These are phyloP conservation scores for Eucalyptus tenuipes DNA, from an alignment of 345 rosid species.

Conservation along the genomic window DNA sequence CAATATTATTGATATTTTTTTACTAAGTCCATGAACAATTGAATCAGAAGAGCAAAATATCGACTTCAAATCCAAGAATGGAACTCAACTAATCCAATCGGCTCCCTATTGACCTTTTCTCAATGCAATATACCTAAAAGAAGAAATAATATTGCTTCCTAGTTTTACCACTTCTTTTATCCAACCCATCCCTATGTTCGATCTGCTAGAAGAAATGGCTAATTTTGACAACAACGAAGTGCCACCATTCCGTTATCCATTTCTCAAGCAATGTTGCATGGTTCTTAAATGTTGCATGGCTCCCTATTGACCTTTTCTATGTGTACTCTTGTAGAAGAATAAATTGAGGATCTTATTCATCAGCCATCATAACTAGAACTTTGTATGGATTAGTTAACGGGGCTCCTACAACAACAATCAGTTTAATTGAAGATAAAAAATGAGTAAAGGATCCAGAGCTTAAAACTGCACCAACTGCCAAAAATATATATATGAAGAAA, in stretches of 20 bases:
- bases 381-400: not conserved
- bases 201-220: not conserved
- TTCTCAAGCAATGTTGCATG: not conserved
- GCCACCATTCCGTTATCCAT: not conserved
- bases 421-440: not conserved
- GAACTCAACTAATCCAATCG: not conserved
- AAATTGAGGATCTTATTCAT: not conserved
- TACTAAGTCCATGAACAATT: not conserved
- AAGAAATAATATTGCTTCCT: not conserved
- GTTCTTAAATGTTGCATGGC: not conserved
- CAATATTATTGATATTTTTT: not conserved
- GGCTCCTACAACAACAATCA: not conserved
- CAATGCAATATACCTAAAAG: not conserved
- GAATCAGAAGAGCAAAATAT: not conserved
- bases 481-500: not conserved
- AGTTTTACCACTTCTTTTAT: not conserved
- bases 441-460: not conserved
- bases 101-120: not conserved
- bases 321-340: not conserved
- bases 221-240: not conserved
- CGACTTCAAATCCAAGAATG: not conserved
- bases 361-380: not conserved
- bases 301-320: not conserved
- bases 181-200: not conserved
- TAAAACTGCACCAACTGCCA: not conserved